phyloP scores from a whole-genome alignment of 208 protist genomes.

The Leishmania tropica region DNA sequence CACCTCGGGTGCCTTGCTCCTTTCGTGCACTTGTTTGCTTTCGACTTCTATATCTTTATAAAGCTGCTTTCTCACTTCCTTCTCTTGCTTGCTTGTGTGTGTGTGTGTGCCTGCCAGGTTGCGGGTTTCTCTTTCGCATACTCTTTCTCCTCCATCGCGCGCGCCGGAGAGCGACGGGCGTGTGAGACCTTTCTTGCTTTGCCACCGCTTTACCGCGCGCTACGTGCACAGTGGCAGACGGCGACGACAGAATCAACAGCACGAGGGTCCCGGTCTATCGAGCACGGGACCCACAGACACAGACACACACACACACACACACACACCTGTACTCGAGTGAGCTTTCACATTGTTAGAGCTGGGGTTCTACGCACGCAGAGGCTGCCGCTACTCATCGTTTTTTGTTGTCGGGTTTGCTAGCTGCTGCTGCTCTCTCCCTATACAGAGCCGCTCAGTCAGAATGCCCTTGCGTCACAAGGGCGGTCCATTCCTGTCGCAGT shows the following conservation, averaged over 20 bases:
- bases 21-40: not conserved
- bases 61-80: not conserved
- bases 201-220: not conserved
- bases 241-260: not conserved
- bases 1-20: not conserved
- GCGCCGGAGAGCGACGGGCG: not conserved
- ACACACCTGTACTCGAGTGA: not conserved
- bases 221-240: not conserved
- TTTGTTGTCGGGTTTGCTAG: not conserved
- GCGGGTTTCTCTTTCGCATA: not conserved
- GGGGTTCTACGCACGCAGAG: not conserved
- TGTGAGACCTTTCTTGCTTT: not conserved
- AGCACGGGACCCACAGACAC: not conserved
- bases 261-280: not conserved
- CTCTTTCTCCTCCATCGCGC: not conserved
- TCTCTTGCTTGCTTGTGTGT: not conserved
- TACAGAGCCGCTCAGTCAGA: not conserved
- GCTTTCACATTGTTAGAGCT: not conserved
- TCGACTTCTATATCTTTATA: not conserved
- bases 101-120: not conserved
- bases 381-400: not conserved
- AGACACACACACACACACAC: not conserved
- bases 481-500: constrained; percentile 29
- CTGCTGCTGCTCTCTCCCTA: not conserved
- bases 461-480: constrained; percentile 19